These are phyloP conservation scores for Maudiozyma barnettii DNA, from an alignment of 805 yeast species.

Conservation along the genomic window DNA sequence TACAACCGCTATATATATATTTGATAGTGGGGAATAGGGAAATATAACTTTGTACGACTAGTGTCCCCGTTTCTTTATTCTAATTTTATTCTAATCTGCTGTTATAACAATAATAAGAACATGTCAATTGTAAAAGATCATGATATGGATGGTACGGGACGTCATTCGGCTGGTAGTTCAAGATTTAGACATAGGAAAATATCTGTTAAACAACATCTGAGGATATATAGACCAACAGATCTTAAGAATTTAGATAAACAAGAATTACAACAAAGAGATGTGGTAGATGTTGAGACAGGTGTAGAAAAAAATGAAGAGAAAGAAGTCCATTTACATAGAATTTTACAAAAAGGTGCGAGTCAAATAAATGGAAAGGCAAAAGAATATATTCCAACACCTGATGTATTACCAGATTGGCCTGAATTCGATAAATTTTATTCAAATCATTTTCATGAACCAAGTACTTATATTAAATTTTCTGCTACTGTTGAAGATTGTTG, in stretches of 20 bases:
- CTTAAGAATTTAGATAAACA: slow-evolving; percentile 65
- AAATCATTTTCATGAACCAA: slow-evolving; percentile 61
- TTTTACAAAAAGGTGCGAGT: slow-evolving; percentile 50
- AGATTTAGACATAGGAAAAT: slow-evolving; percentile 92
- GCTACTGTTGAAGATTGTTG: slow-evolving; percentile 94
- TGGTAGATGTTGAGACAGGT: slow-evolving; percentile 89
- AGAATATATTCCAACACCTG: slow-evolving; percentile 88
- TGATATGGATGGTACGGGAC: slow-evolving; percentile 1
- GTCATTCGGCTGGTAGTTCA: slow-evolving; percentile 34
- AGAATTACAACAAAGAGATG: slow-evolving; percentile 57
- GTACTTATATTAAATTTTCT: slow-evolving; percentile 74
- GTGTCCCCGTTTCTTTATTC: too few relatives aligned
- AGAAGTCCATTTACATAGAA: slow-evolving; percentile 90
- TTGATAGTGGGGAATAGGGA: neutral
- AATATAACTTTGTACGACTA: neutral
- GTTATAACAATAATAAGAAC: neutral
- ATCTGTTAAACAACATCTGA: slow-evolving; percentile 79
- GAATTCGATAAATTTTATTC: slow-evolving; percentile 67
- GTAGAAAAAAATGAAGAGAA: slow-evolving; percentile 97
- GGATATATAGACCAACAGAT: slow-evolving; percentile 67
- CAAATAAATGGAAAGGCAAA: slow-evolving; percentile 29
- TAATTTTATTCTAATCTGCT: too few relatives aligned
- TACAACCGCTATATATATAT: too few relatives aligned
- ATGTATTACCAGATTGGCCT: slow-evolving; percentile 75
- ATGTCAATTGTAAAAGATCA: neutral